Evolutionary conservation across 495 filamentous ascomycete species (phyloP).

Genomic region (Aspergillus carlsbadensis): DNA sequence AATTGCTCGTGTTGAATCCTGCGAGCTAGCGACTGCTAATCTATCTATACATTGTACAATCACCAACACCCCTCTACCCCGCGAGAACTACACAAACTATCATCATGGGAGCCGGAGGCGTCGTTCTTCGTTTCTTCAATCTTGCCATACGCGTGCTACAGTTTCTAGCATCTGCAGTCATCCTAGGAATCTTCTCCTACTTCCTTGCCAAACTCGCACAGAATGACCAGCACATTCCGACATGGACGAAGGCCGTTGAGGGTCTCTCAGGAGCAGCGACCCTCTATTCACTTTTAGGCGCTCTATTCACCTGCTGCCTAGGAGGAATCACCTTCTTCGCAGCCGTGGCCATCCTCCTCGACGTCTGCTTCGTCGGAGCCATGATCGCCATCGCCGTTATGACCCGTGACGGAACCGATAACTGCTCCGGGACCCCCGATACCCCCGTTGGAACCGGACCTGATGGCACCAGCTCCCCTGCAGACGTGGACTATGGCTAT

Average conservation of each 20-base stretch:
- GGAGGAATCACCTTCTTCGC: slow-evolving; percentile 76
- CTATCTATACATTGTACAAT: background rate
- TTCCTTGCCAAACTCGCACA: slow-evolving; percentile 50
- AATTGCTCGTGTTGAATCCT: background rate
- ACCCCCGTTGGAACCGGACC: slow-evolving; percentile 67
- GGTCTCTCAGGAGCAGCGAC: slow-evolving; percentile 74
- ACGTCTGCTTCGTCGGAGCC: slow-evolving; percentile 75
- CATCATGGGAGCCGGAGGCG: slow-evolving; percentile 50
- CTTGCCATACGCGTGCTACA: slow-evolving; percentile 67
- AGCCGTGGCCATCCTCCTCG: slow-evolving; percentile 69
- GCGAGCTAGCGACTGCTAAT: background rate
- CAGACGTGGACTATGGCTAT: slow-evolving; percentile 42
- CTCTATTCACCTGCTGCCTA: slow-evolving; percentile 73
- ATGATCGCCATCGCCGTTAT: slow-evolving; percentile 77
- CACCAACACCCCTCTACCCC: background rate
- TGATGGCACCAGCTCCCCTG: slow-evolving; percentile 38
- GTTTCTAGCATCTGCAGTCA: slow-evolving; percentile 66
- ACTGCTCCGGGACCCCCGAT: slow-evolving; percentile 60
- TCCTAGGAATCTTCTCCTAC: slow-evolving; percentile 78
- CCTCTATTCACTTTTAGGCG: slow-evolving; percentile 68
- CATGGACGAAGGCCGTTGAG: slow-evolving; percentile 71
- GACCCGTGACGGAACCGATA: slow-evolving; percentile 61
- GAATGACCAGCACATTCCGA: slow-evolving; percentile 57
- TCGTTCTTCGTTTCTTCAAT: slow-evolving; percentile 61
- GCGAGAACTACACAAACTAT: background rate